Conservation (phyloP, 1,139 yeast species). For the Candida tetrigidarum region DNA sequence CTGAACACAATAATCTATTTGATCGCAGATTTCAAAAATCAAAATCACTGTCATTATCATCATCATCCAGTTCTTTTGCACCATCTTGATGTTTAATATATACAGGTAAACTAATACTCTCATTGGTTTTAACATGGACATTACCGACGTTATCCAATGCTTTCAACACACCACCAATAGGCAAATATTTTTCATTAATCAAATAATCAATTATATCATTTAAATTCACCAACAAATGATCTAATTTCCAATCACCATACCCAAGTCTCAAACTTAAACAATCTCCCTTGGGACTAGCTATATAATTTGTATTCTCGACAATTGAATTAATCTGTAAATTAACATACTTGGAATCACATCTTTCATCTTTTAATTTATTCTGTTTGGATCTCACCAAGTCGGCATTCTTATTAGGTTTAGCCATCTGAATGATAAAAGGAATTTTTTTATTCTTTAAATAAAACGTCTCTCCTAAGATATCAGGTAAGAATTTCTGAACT, state of each 20-base stretch:
- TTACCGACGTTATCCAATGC: conserved; percentile 48
- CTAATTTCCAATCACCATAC: conserved; percentile 44
- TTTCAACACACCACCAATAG: conserved; percentile 62
- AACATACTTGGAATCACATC: conserved; percentile 65
- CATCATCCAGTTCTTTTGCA: conserved; percentile 20
- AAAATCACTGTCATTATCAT: conserved; percentile 33
- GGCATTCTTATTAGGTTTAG: conserved; percentile 51
- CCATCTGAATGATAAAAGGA: conserved; percentile 71
- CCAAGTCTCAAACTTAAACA: conserved; percentile 59
- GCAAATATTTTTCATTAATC: conserved; percentile 47
- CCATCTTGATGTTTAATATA: conserved; percentile 20
- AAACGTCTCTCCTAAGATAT: conserved; percentile 58
- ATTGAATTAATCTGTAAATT: conserved; percentile 64
- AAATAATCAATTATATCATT: conserved; percentile 57
- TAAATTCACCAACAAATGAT: conserved; percentile 55
- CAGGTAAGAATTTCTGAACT: conserved; percentile 60
- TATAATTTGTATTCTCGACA: conserved; percentile 59
- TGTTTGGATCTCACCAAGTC: conserved; percentile 39
- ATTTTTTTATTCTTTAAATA: conserved; percentile 61
- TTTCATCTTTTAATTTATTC: conserved; percentile 51
- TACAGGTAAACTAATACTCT: conserved; percentile 61
- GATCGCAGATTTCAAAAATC: conserved; percentile 27
- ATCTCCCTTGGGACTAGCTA: conserved; percentile 60
- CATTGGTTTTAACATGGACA: conserved; percentile 62
- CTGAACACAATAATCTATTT: not conserved